These are phyloP conservation scores for Calycina marina DNA, from an alignment of 2,329 filamentous ascomycete genomes.

Conservation along the genomic window DNA sequence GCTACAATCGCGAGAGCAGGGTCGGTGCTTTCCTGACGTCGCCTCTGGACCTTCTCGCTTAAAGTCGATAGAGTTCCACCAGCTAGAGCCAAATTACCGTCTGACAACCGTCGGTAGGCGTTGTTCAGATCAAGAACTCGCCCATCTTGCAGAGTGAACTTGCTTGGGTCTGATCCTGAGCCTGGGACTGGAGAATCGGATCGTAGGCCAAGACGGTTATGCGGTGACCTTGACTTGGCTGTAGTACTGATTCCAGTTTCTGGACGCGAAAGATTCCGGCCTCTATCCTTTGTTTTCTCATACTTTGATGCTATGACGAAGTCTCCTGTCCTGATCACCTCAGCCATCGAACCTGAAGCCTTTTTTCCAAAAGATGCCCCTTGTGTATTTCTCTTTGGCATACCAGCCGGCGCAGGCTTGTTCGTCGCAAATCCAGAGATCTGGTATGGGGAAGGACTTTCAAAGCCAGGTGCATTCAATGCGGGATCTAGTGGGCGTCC, in stretches of 20 bases:
- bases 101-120: constrained; percentile 57
- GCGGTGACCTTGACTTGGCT: constrained; percentile 20
- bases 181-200: constrained; percentile 16
- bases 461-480: constrained; percentile 22
- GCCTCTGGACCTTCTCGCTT: constrained; percentile 11
- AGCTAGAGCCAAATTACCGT: constrained; percentile 51
- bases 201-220: constrained; percentile 17
- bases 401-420: constrained; percentile 25
- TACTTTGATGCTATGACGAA: constrained; percentile 32
- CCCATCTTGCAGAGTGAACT: constrained; percentile 41
- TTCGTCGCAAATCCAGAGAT: constrained; percentile 44
- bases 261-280: constrained; percentile 14
- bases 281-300: constrained; percentile 15
- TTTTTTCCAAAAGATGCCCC: constrained; percentile 25
- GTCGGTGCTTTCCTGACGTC: constrained; percentile 13
- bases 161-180: constrained; percentile 20
- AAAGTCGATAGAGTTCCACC: constrained; percentile 44
- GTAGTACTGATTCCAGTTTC: constrained; percentile 9
- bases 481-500: constrained; percentile 32
- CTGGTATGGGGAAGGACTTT: constrained; percentile 41
- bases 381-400: constrained; percentile 38
- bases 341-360: constrained; percentile 30
- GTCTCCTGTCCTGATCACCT: constrained; percentile 38
- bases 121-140: constrained; percentile 51
- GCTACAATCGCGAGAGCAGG: constrained; percentile 5